Evolutionary conservation across 2,329 filamentous ascomycete genomes (phyloP).

Genomic region (Hymenoscyphus fructigenus): DNA sequence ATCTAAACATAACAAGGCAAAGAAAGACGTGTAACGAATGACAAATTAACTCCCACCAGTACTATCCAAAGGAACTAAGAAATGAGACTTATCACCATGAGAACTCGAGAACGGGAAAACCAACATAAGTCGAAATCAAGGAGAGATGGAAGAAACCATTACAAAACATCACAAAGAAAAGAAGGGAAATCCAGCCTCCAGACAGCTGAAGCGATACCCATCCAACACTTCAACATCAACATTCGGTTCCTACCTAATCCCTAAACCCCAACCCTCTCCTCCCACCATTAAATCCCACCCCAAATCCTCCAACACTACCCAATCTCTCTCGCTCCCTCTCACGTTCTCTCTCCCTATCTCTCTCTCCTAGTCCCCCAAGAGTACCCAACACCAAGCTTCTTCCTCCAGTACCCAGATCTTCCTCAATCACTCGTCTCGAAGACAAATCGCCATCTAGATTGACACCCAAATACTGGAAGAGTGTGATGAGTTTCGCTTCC

Average conservation of each 20-base stretch:
- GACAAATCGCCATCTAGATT: not conserved
- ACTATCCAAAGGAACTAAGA: too few relatives aligned
- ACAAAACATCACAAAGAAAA: too few relatives aligned
- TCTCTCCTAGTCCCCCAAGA: not conserved
- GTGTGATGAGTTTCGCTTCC: constrained; percentile 5
- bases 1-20: too few relatives aligned
- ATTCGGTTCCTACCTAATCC: not conserved
- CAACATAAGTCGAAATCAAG: too few relatives aligned
- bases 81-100: too few relatives aligned
- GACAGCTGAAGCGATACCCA: not conserved
- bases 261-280: not conserved
- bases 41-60: too few relatives aligned
- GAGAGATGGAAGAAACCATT: too few relatives aligned
- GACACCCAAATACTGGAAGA: constrained; percentile 9
- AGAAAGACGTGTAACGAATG: too few relatives aligned
- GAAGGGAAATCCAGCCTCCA: too few relatives aligned
- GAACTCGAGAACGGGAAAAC: too few relatives aligned
- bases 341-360: not conserved
- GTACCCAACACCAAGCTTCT: not conserved
- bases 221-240: not conserved
- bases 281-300: not conserved
- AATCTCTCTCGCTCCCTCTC: not conserved
- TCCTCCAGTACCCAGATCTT: not conserved
- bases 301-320: not conserved
- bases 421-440: not conserved